Conservation (phyloP, 495 filamentous ascomycete species). For the Darksidea phi region DNA sequence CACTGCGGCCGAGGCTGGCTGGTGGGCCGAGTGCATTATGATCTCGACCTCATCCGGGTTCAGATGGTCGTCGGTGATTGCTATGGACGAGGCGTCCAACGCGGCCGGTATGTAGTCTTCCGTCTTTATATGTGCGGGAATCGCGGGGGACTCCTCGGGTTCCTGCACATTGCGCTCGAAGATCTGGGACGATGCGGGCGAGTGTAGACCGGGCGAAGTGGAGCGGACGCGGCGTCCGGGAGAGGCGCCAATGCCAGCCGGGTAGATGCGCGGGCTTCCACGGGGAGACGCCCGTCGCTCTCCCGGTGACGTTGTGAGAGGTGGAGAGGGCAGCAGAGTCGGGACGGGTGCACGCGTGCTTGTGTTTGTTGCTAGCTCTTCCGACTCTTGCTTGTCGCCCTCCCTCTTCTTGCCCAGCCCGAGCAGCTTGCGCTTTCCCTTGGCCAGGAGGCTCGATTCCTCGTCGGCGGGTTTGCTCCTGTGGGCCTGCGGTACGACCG, state of each 20-base stretch:
- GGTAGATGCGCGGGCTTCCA: slow-evolving; percentile 32
- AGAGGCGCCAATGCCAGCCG: slow-evolving; percentile 20
- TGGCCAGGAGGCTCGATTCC: slow-evolving; percentile 28
- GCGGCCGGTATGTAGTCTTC: slow-evolving; percentile 92
- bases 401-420: slow-evolving; percentile 33
- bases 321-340: slow-evolving; percentile 22
- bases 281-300: slow-evolving; percentile 32
- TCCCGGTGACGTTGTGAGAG: slow-evolving; percentile 12
- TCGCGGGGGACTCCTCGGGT: slow-evolving; percentile 60
- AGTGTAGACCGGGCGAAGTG: slow-evolving; percentile 45
- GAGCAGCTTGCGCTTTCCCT: slow-evolving; percentile 35
- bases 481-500: slow-evolving; percentile 1
- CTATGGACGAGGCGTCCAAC: slow-evolving; percentile 81
- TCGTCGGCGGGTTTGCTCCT: slow-evolving; percentile 24
- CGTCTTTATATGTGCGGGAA: slow-evolving; percentile 83
- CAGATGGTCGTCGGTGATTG: slow-evolving; percentile 76
- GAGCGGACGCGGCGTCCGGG: slow-evolving; percentile 39
- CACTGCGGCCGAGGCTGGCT: slow-evolving; percentile 66
- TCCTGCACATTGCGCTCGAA: slow-evolving; percentile 95
- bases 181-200: slow-evolving; percentile 68
- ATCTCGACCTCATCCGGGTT: slow-evolving; percentile 85
- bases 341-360: slow-evolving; percentile 5
- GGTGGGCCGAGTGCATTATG: slow-evolving; percentile 76
- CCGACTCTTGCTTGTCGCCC: slow-evolving; percentile 11
- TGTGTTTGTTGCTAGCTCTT: not conserved